Evolutionary conservation across 345 rosid genomes (phyloP), one percentile per base, ranked within the genome.

Genomic region (Citrus unshiu): DNA sequence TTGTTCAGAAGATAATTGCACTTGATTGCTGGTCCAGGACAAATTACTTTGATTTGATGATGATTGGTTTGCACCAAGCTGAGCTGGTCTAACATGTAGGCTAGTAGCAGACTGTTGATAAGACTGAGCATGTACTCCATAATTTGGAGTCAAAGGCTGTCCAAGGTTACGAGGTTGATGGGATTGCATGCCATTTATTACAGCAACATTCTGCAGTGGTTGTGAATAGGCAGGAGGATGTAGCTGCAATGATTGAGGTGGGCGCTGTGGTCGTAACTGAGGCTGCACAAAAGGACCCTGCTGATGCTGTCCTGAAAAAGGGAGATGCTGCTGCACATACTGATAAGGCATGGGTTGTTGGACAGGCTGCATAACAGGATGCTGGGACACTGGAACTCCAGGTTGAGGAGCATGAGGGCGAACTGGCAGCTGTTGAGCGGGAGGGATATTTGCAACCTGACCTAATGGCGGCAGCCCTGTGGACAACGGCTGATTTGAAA

Each of bases 341-440:
- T 84, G 94, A 60, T 84, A 90, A 78, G 86, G 73, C 81, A 82
- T 59, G 19, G 86, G 76, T 70, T 77, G 91, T 64, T 82, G 90
- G 40, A 80, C 82, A 63, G 87, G 83, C 63, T 79, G 93, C 81
- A 84, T 80, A 16, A 40, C 81, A 73, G 83, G 76, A 19, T 73
- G 88, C 68, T 83, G 89, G 67, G 81, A 84, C 69, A 64, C 82
- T 71, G 86, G 80, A 82, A 76, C 81, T 57, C 85, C 88, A 9
- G 89, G 82, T 59, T 85, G 91, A 77, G 72, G 83, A 76, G 78
- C 79, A 61, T 83, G 84, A 75, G 87, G 81, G 43, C 77, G 82
- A 46, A 79, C 76, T 51, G 82, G 85, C 57, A 82, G 88, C 78
- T 81, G 92, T 43, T 74, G 90, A 67, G 79, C 72, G 1, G 85